A percentile compares a stretch with the other conserved stretches of the same genome.
Conservation (phyloP, 495 filamentous ascomycete genomes). For the Durotheca rogersii region DNA sequence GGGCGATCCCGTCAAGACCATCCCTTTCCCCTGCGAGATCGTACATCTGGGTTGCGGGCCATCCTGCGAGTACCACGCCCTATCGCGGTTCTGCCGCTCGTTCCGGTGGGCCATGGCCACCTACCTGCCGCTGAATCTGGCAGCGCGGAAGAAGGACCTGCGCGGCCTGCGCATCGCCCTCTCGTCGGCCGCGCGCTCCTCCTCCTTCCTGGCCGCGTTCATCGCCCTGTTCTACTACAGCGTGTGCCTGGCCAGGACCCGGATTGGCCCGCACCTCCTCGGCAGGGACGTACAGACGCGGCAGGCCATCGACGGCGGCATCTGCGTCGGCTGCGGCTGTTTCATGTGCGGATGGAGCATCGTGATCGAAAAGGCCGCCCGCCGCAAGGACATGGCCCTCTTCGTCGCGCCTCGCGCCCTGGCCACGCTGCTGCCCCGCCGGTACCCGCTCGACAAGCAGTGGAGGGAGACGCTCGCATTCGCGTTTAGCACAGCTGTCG, state of each 20-base stretch:
- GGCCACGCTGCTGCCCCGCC: constrained; percentile 72
- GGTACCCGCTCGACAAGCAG: constrained; percentile 66
- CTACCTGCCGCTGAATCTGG: constrained; percentile 79
- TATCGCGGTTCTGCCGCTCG: constrained; percentile 66
- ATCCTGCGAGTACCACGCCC: constrained; percentile 76
- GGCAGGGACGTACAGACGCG: constrained; percentile 44
- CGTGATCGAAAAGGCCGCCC: constrained; percentile 65
- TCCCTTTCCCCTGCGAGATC: constrained; percentile 83
- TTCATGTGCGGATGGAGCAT: constrained; percentile 84
- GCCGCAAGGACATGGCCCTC: constrained; percentile 75
- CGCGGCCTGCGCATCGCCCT: constrained; percentile 50
- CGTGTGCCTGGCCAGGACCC: constrained; percentile 78
- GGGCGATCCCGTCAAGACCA: constrained; percentile 72
- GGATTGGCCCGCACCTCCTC: constrained; percentile 73
- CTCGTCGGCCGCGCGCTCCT: constrained; percentile 66
- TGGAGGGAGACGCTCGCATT: constrained; percentile 77
- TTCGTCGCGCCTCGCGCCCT: constrained; percentile 85
- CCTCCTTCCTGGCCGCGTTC: constrained; percentile 80
- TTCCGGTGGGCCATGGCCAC: constrained; percentile 76
- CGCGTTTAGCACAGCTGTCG: constrained; percentile 69
- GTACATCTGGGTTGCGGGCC: constrained; percentile 81
- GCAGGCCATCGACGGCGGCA: constrained; percentile 56
- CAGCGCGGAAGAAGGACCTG: constrained; percentile 54
- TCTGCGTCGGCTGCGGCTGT: constrained; percentile 76
- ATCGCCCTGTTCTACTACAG: constrained; percentile 84